These are phyloP conservation scores for Favolaschia claudopus DNA, from an alignment of 768 basidiomycete species.

Conservation along the genomic window DNA sequence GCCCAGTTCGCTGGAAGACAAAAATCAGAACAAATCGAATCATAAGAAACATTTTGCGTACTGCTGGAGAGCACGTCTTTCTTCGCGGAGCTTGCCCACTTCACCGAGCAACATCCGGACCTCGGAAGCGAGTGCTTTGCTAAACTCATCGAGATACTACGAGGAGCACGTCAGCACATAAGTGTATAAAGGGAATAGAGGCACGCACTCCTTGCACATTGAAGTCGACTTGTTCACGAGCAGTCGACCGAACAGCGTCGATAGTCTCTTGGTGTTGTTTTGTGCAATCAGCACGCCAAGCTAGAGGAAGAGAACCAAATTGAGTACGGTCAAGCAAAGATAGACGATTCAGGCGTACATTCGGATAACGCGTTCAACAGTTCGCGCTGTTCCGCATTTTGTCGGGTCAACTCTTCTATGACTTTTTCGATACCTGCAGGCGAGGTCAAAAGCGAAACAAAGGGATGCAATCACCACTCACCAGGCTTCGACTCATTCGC, in stretches of 20 bases:
- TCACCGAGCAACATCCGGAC: conserved; percentile 85
- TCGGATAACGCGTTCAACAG: conserved; percentile 63
- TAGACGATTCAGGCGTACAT: conserved; percentile 48
- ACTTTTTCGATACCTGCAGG: conserved; percentile 63
- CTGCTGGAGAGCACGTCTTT: conserved; percentile 81
- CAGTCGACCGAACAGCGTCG: conserved; percentile 71
- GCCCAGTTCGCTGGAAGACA: conserved; percentile 70
- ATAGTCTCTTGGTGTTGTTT: conserved; percentile 75
- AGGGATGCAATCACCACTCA: conserved; percentile 38
- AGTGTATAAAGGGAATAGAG: background rate
- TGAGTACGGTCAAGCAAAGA: conserved; percentile 8
- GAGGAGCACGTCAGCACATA: conserved; percentile 5
- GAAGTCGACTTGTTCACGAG: conserved; percentile 79
- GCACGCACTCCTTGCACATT: conserved; percentile 82
- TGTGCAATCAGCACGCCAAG: conserved; percentile 70
- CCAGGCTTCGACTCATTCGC: conserved; percentile 64
- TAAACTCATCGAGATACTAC: conserved; percentile 89
- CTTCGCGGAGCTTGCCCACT: conserved; percentile 84
- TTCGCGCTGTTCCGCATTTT: conserved; percentile 68
- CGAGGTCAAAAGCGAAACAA: conserved; percentile 10
- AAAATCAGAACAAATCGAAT: background rate
- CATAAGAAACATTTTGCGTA: conserved; percentile 47
- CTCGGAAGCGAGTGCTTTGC: conserved; percentile 82
- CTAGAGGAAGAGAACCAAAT: conserved; percentile 49
- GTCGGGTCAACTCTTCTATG: conserved; percentile 62